Evolutionary conservation across 1,284 basidiomycete genomes (phyloP), one percentile per base, ranked within the genome.

Genomic region (Cryptococcus depauperatus): DNA sequence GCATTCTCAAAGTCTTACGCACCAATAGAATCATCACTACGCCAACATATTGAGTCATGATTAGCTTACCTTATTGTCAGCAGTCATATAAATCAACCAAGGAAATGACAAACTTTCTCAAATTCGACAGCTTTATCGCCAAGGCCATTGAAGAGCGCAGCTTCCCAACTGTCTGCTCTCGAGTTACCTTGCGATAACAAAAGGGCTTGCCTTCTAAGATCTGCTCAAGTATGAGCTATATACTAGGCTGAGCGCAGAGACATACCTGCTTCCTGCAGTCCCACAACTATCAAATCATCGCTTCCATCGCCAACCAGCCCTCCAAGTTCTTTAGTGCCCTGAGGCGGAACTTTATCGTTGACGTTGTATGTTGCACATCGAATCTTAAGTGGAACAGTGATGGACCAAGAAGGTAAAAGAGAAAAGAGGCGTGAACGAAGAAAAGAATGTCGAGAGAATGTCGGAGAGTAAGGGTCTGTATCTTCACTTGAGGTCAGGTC

Each of bases 111-210:
- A 13, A 64, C 59, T 44, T 55, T 59, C 34, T 64, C 62, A 25
- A 57, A 67, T 18, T 57, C 52, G 9, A 49, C 54, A 21, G 72
- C 56, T 21, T 71, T 66, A 3, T 61, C 50, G 22, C 78, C 76
- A 3, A 80, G 65, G 61, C 74, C 77, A 0, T 59, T 50, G 32
- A 75, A 65, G n/a, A 79, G 63, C 25, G 66, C 60, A 4, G 61
- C 44, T 58, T 78, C 76, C 79, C 79, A 80, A 34, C 74, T 69
- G 14, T 73, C 58, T 0, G 77, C 77, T 14, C 77, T 73, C 42
- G 66, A 45, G 22, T 46, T 56, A 1, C 64, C 64, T 32, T 64
- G 65, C 5, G 65, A 60, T 3, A 66, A 42, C 10, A 69, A 48
- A 28, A 69, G 40, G 0, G 65, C 58, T n/a, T 55, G 50, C 45